These are phyloP conservation scores for Clavulina sp. DNA, from an alignment of 768 basidiomycete species.

Conservation along the genomic window DNA sequence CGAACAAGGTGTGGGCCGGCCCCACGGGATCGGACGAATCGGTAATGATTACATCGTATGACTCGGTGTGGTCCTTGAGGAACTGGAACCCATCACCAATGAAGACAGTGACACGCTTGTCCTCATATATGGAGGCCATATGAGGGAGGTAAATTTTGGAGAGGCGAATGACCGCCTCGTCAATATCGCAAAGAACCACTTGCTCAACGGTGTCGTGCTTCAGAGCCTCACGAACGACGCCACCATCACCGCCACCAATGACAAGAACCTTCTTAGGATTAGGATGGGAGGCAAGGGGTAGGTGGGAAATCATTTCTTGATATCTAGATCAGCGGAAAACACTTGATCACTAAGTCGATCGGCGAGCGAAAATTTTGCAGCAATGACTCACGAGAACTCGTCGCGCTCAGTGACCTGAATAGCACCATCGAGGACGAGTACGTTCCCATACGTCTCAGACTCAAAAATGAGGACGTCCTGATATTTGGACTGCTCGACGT, in stretches of 20 bases:
- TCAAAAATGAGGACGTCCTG: slow-evolving; percentile 97
- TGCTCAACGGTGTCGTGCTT: slow-evolving; percentile 83
- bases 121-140: slow-evolving; percentile 70
- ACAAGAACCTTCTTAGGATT: slow-evolving; percentile 93
- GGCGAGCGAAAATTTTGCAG: not conserved
- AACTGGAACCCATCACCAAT: slow-evolving; percentile 97
- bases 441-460: slow-evolving; percentile 93
- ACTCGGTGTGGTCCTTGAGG: slow-evolving; percentile 67
- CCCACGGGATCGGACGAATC: slow-evolving; percentile 98
- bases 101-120: slow-evolving; percentile 65
- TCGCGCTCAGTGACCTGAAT: slow-evolving; percentile 97
- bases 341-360: not conserved
- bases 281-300: slow-evolving; percentile 91
- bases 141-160: slow-evolving; percentile 87
- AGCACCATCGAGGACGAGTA: slow-evolving; percentile 84
- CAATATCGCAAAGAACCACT: slow-evolving; percentile 94
- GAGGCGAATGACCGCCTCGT: slow-evolving; percentile 93
- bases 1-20: slow-evolving; percentile 84
- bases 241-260: slow-evolving; percentile 96
- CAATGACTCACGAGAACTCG: slow-evolving; percentile 78
- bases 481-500: slow-evolving; percentile 81
- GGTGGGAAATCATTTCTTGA: slow-evolving; percentile 97
- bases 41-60: slow-evolving; percentile 96
- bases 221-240: slow-evolving; percentile 91
- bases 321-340: slow-evolving; percentile 41